Evolutionary conservation across 345 rosid genomes (phyloP), one percentile per base, ranked within the genome.

Genomic region (Dipteronia dyeriana): DNA sequence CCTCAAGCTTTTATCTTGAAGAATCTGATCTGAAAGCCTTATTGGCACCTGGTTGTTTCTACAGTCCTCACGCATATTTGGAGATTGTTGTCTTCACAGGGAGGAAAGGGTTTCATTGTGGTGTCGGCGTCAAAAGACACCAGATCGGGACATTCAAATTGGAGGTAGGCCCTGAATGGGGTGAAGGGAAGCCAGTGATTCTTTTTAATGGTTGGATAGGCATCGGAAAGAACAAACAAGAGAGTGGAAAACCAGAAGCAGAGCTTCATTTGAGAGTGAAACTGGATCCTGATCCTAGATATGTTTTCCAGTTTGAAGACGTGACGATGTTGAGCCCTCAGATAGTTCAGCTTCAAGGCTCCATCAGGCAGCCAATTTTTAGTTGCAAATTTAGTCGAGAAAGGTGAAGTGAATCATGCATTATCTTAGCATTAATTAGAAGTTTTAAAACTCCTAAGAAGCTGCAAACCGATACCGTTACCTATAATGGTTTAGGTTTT

Each of bases 211-310:
- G 98, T 11, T 95, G 98, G 97, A 93, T 87, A 19, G 87, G 94
- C 61, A 91, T 95, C 12, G 97, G 98, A 53, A 95, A 93, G 83
- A 90, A 79, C 86, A 95, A 89, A 82, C 87, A 84, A 19, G 97
- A 88, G 57, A 83, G 77, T 19, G 81, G 88, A 67, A 89, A 83
- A 81, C 90, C 90, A 34, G 94, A 82, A 26, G 93, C 87, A 22
- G 95, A 93, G 79, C 98, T 95, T 82, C 98, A 95, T 79, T 82
- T 95, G 87, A 90, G 84, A 78, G 95, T 95, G 74, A 90, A 91
- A 81, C 86, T 93, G 1, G 98, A 91, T 87, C 98, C 98, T 76
- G 97, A 95, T 83, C 98, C 98, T 41, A 84, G 97, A 79, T 95
- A 91, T 68, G 90, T 95, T 41, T 95, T 95, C 83, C 97, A 95